Base-by-base conservation (phyloP, 495 filamentous ascomycete species). In the Penicillium fimorum region DNA sequence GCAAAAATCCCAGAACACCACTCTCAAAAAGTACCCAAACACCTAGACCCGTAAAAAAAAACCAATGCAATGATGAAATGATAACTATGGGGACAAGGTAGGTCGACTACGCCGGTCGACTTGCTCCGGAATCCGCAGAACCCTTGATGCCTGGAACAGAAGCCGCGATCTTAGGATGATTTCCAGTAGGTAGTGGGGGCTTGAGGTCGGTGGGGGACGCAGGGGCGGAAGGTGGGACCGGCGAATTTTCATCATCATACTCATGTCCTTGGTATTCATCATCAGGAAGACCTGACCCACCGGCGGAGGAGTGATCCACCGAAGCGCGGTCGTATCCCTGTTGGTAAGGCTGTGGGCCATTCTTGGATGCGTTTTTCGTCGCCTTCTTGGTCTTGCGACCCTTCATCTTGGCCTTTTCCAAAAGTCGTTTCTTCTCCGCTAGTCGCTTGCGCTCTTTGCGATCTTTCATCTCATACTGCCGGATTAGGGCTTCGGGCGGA, bases 371-470 rank as follows among this genome's bases (percentile, higher is more conserved):
- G 61, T 87, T 88, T 72, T 83, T 88, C 8, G 80, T 82, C 42
- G 75, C 85, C 79, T 87, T 88, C 72, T 87, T 87, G 35, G 81
- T 79, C 78, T 96, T 96, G 33, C 91, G 84, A 48, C 89, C 88
- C 67, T 95, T 96, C 84, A 92, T 92, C 77, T 96, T 96, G 32
- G 94, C 91, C 68, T 96, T 95, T 73, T 97, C 93, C 49, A 96
- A 72, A 42, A 97, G 78, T 27, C 92, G 80, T 55, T 87, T 82
- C 67, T 91, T 90, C 73, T 96, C 91, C 15, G 88, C 88, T 58
- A 91, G 75, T 45, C 86, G 81, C 68, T 91, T 88, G 40, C 89
- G 87, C 67, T 91, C 87, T 52, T 88, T 87, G 18, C 91, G 85
- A 67, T 96, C 93, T 68, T 96, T 96, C 70, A 92, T 87, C 72